Conservation (phyloP, 2,329 filamentous ascomycete species). For the Fusarium globosum region DNA sequence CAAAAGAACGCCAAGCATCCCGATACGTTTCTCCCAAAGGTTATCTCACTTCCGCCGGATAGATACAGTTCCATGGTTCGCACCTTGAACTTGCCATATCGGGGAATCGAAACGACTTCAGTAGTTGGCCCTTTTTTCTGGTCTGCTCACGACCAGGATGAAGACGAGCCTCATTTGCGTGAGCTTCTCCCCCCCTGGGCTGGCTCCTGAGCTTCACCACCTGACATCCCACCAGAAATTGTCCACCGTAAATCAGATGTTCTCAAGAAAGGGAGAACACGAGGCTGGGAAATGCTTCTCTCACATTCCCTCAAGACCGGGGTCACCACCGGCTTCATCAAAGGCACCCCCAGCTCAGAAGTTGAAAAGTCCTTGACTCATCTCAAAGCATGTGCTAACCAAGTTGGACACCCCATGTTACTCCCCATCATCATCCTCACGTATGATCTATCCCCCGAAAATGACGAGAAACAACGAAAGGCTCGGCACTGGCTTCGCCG, state of each 20-base stretch:
- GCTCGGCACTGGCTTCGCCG: constrained; percentile 70
- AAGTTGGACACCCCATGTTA: constrained; percentile 68
- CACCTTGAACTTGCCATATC: constrained; percentile 63
- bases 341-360: constrained; percentile 69
- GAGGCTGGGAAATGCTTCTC: constrained; percentile 73
- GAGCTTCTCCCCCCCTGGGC: constrained; percentile 41
- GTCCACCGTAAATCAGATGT: constrained; percentile 75
- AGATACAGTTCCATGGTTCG: constrained; percentile 68
- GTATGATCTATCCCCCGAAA: constrained; percentile 65
- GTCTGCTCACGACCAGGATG: constrained; percentile 66
- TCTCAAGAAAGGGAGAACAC: constrained; percentile 70
- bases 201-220: not conserved
- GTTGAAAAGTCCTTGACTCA: constrained; percentile 62
- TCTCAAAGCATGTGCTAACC: constrained; percentile 59
- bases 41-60: constrained; percentile 63
- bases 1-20: constrained; percentile 66
- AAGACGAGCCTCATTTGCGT: constrained; percentile 68
- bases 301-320: constrained; percentile 65
- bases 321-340: constrained; percentile 70
- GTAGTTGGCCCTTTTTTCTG: constrained; percentile 74
- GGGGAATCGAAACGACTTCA: constrained; percentile 67
- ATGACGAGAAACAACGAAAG: constrained; percentile 71
- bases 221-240: constrained; percentile 58
- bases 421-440: constrained; percentile 69
- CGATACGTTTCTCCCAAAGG: constrained; percentile 67